Percentiles rank a stretch among this genome's conserved stretches.
phyloP scores from a whole-genome alignment of 495 filamentous ascomycete species.

The Xylaria curta region DNA sequence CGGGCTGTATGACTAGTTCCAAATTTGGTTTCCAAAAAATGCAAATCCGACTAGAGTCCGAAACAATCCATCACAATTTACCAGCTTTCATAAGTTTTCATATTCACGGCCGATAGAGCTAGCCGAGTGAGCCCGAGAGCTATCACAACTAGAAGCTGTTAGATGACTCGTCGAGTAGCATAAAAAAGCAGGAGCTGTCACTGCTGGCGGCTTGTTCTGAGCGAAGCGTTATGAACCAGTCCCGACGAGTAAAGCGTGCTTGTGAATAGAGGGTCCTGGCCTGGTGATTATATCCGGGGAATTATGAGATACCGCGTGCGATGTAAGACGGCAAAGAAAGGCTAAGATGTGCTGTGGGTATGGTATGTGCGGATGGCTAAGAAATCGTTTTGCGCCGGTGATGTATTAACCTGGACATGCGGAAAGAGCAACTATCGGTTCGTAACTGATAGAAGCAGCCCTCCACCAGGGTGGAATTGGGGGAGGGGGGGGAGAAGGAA shows the following conservation, averaged over 20 bases:
- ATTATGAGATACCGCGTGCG: conserved; percentile 15
- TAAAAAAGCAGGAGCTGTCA: conserved; percentile 7
- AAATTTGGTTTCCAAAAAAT: conserved; percentile 15
- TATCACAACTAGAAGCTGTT: conserved; percentile 14
- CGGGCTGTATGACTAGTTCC: neutral
- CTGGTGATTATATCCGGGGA: neutral
- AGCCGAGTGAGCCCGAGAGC: neutral
- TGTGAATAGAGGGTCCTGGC: neutral
- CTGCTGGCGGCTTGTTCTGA: conserved; percentile 2
- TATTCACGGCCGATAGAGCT: conserved; percentile 20
- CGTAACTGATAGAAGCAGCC: conserved; percentile 26
- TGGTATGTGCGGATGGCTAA: neutral
- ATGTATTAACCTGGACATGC: conserved; percentile 14
- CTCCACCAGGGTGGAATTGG: conserved; percentile 26
- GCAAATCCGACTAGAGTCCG: conserved; percentile 26
- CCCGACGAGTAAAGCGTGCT: conserved; percentile 5
- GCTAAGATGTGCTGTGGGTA: neutral
- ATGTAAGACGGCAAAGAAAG: conserved; percentile 17
- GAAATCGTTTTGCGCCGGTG: conserved; percentile 16
- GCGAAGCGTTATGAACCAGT: neutral
- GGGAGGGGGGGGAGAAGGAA: conserved; percentile 33
- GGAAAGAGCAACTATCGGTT: conserved; percentile 22
- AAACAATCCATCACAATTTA: conserved; percentile 30
- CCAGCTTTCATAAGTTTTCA: conserved; percentile 3
- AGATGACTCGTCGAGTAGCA: conserved; percentile 8